Conservation (phyloP, 495 filamentous ascomycete genomes). For the Penicillium turbatum region DNA sequence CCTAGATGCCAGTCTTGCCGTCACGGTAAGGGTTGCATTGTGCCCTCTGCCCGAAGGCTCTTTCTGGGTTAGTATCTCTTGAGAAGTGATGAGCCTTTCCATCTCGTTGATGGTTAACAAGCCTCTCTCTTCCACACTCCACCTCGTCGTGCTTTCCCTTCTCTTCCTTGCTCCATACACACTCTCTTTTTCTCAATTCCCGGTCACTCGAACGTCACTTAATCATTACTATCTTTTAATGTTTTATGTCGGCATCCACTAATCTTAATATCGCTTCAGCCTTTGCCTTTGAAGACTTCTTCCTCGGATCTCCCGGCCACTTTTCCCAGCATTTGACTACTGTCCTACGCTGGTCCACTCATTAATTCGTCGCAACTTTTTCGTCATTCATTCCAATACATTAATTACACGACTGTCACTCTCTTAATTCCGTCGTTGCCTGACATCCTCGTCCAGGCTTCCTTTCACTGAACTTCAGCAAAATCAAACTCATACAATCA, state of each 20-base stretch:
- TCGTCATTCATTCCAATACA: conserved; percentile 48
- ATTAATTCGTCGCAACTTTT: conserved; percentile 48
- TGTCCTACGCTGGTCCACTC: conserved; percentile 43
- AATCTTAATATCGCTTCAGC: conserved; percentile 44
- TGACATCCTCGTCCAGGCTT: conserved; percentile 37
- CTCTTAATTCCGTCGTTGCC: conserved; percentile 50
- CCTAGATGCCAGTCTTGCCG: conserved; percentile 54
- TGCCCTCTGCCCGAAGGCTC: conserved; percentile 47
- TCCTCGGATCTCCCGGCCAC: conserved; percentile 39
- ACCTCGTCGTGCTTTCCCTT: conserved; percentile 4
- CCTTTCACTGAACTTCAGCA: conserved; percentile 26
- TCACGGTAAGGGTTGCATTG: conserved; percentile 63
- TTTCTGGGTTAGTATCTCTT: conserved; percentile 46
- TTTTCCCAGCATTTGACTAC: conserved; percentile 34
- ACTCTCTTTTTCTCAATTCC: neutral
- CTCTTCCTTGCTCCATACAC: conserved; percentile 10
- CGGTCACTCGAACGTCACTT: conserved; percentile 9
- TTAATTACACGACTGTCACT: conserved; percentile 52
- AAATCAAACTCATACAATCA: conserved; percentile 17
- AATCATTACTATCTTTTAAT: conserved; percentile 17
- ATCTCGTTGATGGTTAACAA: conserved; percentile 26
- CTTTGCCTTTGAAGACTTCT: conserved; percentile 39
- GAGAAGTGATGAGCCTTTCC: conserved; percentile 21
- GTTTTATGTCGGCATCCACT: conserved; percentile 15
- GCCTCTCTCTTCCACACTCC: conserved; percentile 19